Conservation (phyloP, 2,329 filamentous ascomycete genomes). For the Delphinella strobiligena region DNA sequence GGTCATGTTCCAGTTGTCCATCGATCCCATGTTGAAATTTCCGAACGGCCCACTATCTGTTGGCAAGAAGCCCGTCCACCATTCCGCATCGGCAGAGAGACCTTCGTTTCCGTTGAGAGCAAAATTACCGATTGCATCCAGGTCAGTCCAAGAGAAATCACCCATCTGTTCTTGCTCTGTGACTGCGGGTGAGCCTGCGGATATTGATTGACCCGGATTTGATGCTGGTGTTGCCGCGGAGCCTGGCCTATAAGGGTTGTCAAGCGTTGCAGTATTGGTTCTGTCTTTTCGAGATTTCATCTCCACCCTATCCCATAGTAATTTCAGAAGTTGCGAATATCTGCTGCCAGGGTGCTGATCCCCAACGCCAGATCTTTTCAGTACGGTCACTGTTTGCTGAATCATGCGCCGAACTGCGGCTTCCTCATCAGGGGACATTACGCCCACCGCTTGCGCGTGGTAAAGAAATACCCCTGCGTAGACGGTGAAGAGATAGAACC, state of each 20-base stretch:
- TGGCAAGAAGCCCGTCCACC: slow-evolving; percentile 25
- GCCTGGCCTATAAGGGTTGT: slow-evolving; percentile 29
- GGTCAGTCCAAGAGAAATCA: slow-evolving; percentile 38
- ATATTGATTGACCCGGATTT: slow-evolving; percentile 12
- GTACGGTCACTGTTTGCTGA: slow-evolving; percentile 30
- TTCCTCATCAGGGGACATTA: slow-evolving; percentile 35
- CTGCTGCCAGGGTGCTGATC: slow-evolving; percentile 34
- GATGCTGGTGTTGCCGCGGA: slow-evolving; percentile 22
- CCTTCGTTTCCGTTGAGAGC: slow-evolving; percentile 30
- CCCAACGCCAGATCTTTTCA: slow-evolving; percentile 32
- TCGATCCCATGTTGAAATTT: slow-evolving; percentile 17
- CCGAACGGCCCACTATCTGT: slow-evolving; percentile 23
- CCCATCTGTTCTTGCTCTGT: slow-evolving; percentile 34
- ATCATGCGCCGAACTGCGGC: slow-evolving; percentile 34
- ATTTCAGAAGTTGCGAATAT: slow-evolving; percentile 34
- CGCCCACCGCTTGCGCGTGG: slow-evolving; percentile 34
- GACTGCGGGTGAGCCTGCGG: slow-evolving; percentile 23
- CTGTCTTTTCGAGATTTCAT: slow-evolving; percentile 17
- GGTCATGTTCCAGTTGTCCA: slow-evolving; percentile 21
- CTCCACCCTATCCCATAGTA: slow-evolving; percentile 37
- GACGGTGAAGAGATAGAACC: slow-evolving; percentile 38
- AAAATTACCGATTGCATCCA: slow-evolving; percentile 36
- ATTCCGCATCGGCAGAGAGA: slow-evolving; percentile 17
- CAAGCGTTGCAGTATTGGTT: slow-evolving; percentile 13
- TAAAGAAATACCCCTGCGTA: slow-evolving; percentile 39